Conservation (phyloP, 495 filamentous ascomycete genomes). For the Penicillium herquei region DNA sequence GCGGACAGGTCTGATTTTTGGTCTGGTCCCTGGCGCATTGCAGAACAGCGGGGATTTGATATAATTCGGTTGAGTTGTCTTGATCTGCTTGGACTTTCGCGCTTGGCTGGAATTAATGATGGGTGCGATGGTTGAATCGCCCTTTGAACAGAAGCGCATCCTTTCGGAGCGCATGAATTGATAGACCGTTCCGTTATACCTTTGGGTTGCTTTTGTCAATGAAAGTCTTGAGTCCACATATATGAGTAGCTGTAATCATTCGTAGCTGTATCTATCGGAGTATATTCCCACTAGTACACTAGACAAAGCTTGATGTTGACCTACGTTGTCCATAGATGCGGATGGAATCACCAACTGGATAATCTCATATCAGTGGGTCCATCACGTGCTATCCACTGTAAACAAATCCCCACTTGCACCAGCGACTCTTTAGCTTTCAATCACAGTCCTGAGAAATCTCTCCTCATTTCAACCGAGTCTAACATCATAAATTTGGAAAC, state of each 20-base stretch:
- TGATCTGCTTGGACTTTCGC: constrained; percentile 36
- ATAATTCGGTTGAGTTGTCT: constrained; percentile 35
- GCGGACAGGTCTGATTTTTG: constrained; percentile 27
- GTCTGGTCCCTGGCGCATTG: constrained; percentile 41
- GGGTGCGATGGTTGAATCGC: constrained; percentile 18
- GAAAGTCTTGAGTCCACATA: background rate
- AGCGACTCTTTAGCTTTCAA: background rate
- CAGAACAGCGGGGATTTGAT: constrained; percentile 39
- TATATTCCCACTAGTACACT: too few species aligned
- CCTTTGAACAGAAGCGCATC: constrained; percentile 28
- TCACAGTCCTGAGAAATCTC: background rate
- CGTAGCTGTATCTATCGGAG: background rate
- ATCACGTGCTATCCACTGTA: constrained; percentile 9
- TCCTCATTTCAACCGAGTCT: background rate
- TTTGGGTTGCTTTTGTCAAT: constrained; percentile 5
- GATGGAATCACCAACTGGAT: background rate
- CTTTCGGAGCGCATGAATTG: constrained; percentile 25
- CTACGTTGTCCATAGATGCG: too few species aligned
- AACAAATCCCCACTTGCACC: constrained; percentile 10
- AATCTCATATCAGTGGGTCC: background rate
- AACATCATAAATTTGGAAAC: background rate
- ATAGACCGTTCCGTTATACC: constrained; percentile 22
- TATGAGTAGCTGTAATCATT: too few species aligned
- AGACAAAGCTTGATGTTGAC: too few species aligned
- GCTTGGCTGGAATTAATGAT: constrained; percentile 37